phyloP scores from a whole-genome alignment of 768 basidiomycete species.

The Leucosporidium scottii region DNA sequence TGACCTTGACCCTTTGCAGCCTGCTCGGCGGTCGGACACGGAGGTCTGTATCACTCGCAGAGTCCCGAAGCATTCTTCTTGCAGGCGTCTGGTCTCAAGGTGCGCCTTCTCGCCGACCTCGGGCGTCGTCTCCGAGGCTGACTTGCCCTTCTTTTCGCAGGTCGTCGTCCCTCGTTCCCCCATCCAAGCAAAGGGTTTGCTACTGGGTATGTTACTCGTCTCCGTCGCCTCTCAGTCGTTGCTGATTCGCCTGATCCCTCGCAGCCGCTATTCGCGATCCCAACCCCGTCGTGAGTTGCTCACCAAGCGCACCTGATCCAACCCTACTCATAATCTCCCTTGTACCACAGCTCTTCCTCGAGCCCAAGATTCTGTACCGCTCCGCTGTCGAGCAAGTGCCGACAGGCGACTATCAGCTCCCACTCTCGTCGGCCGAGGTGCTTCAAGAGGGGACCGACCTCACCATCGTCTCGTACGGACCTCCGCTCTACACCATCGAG shows the following conservation, averaged over 20 bases:
- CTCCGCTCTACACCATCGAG: slow-evolving; percentile 83
- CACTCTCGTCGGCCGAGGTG: slow-evolving; percentile 66
- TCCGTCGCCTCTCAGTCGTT: background rate
- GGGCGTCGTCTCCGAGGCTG: background rate
- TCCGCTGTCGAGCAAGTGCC: slow-evolving; percentile 92
- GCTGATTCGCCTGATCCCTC: background rate
- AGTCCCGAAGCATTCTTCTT: slow-evolving; percentile 92
- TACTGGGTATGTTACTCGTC: slow-evolving; percentile 46
- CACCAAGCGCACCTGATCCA: too few relatives aligned
- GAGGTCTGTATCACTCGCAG: slow-evolving; percentile 88
- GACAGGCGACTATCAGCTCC: slow-evolving; percentile 74
- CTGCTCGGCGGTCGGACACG: slow-evolving; percentile 85
- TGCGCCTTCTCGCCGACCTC: background rate
- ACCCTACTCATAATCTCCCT: background rate
- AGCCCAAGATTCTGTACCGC: slow-evolving; percentile 87
- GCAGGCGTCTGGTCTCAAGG: slow-evolving; percentile 78
- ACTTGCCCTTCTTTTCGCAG: slow-evolving; percentile 27
- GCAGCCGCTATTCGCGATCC: slow-evolving; percentile 75
- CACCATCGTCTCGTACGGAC: slow-evolving; percentile 90
- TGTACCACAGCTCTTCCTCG: slow-evolving; percentile 63
- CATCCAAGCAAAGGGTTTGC: slow-evolving; percentile 87
- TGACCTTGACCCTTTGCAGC: slow-evolving; percentile 56
- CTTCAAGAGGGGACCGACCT: slow-evolving; percentile 69
- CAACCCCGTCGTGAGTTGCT: slow-evolving; percentile 57
- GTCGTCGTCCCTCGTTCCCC: slow-evolving; percentile 91